Percentiles rank a stretch among this genome's conserved stretches.
These are phyloP conservation scores for Talaromyces borbonicus DNA, from an alignment of 495 filamentous ascomycete species.

Conservation along the genomic window DNA sequence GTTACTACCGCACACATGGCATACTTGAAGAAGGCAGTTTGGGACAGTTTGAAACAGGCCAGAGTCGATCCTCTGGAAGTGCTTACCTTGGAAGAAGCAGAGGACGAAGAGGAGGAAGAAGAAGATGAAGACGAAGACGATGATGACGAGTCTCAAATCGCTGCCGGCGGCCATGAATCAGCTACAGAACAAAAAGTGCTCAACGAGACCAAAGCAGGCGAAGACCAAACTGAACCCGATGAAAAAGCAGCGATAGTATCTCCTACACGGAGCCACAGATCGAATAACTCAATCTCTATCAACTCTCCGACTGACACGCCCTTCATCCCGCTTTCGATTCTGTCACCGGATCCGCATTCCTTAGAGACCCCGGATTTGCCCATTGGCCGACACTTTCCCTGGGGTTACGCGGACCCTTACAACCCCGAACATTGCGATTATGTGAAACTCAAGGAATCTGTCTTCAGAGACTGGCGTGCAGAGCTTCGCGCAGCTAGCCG, in stretches of 20 bases:
- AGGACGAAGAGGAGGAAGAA: conserved; percentile 50
- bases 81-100: conserved; percentile 66
- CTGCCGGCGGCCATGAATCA: conserved; percentile 13
- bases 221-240: conserved; percentile 1
- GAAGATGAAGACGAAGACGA: conserved; percentile 23
- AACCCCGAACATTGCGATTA: conserved; percentile 91
- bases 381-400: conserved; percentile 80
- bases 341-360: conserved; percentile 87
- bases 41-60: conserved; percentile 73
- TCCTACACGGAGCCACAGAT: conserved; percentile 20
- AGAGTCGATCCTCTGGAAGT: conserved; percentile 85
- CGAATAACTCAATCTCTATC: conserved; percentile 14
- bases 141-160: conserved; percentile 10
- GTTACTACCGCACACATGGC: conserved; percentile 89
- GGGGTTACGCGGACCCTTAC: conserved; percentile 93
- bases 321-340: conserved; percentile 74
- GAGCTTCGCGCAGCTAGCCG: conserved; percentile 88
- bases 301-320: conserved; percentile 13
- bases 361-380: conserved; percentile 44
- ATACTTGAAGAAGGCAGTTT: conserved; percentile 85
- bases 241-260: conserved; percentile 10
- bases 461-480: conserved; percentile 86
- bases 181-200: conserved; percentile 11
- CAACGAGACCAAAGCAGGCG: conserved; percentile 3
- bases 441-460: conserved; percentile 75